A percentile compares a stretch with the other conserved stretches of the same genome.
Evolutionary conservation across 371 early-diverging fungal genomes (phyloP).

Genomic region (Thermomucor indicae-seudaticae): DNA sequence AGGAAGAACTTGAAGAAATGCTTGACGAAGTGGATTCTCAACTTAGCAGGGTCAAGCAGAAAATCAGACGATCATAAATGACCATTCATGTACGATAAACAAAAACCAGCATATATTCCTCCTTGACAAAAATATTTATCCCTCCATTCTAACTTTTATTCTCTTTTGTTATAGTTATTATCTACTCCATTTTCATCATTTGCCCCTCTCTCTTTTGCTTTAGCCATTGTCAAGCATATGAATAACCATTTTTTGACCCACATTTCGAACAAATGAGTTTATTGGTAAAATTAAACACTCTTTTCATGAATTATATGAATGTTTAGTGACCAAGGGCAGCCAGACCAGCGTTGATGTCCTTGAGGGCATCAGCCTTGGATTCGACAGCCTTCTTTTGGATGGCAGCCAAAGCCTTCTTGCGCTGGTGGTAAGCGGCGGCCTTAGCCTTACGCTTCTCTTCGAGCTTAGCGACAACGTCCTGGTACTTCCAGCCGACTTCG

Average conservation of each 20-base stretch:
- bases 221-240: too few species aligned
- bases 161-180: conserved; percentile 3
- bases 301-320: background rate
- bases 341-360: conserved; percentile 44
- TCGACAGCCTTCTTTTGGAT: conserved; percentile 47
- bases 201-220: background rate
- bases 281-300: background rate
- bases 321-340: conserved; percentile 59
- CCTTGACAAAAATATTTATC: background rate
- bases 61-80: conserved; percentile 17
- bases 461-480: conserved; percentile 91
- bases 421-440: conserved; percentile 88
- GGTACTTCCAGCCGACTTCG: conserved; percentile 99
- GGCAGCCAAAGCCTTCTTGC: conserved; percentile 59
- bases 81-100: too few species aligned
- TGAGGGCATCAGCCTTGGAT: conserved; percentile 44
- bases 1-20: conserved; percentile 52
- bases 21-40: conserved; percentile 42
- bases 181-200: background rate
- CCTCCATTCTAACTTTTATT: background rate
- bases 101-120: too few species aligned
- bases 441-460: conserved; percentile 98
- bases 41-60: conserved; percentile 28
- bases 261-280: conserved; percentile 4
- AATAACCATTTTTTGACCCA: background rate